Evolutionary conservation across 257 asterid genomes (phyloP).

Genomic region (Capsicum pubescens): DNA sequence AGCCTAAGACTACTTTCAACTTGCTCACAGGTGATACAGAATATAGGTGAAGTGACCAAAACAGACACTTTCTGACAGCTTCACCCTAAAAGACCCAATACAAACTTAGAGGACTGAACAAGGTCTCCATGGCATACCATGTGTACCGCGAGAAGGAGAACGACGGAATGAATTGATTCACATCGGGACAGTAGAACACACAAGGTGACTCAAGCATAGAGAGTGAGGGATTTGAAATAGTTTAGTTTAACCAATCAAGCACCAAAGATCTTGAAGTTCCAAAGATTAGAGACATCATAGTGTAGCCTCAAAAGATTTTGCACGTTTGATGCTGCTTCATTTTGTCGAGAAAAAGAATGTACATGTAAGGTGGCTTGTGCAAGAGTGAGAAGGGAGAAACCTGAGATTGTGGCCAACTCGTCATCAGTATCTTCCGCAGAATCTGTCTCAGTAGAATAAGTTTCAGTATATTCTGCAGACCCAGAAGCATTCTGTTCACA

Average conservation of each 20-base stretch:
- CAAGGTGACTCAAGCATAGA: conserved; percentile 24
- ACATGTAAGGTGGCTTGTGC: conserved; percentile 21
- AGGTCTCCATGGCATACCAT: background rate
- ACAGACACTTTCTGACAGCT: conserved; percentile 20
- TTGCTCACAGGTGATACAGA: conserved; percentile 17
- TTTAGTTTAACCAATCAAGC: background rate
- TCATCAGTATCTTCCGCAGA: conserved; percentile 84
- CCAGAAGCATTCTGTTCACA: conserved; percentile 70
- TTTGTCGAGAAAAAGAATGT: conserved; percentile 11
- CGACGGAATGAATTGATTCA: background rate
- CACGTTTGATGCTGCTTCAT: background rate
- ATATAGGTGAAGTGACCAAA: background rate
- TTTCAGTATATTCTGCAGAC: conserved; percentile 89
- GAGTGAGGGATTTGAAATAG: background rate
- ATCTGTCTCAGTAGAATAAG: conserved; percentile 91
- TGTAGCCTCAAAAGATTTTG: background rate
- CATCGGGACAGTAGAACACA: background rate
- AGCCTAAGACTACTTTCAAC: conserved; percentile 4
- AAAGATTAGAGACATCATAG: background rate
- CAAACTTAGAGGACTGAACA: conserved; percentile 23
- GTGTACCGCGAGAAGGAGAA: background rate
- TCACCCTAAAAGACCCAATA: background rate
- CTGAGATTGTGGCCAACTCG: conserved; percentile 76
- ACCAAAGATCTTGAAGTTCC: conserved; percentile 13
- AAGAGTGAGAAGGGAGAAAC: conserved; percentile 41